Percentiles rank a stretch among this genome's conserved stretches.
Conservation (phyloP, 768 basidiomycete genomes). For the Lactarius akahatsu region DNA sequence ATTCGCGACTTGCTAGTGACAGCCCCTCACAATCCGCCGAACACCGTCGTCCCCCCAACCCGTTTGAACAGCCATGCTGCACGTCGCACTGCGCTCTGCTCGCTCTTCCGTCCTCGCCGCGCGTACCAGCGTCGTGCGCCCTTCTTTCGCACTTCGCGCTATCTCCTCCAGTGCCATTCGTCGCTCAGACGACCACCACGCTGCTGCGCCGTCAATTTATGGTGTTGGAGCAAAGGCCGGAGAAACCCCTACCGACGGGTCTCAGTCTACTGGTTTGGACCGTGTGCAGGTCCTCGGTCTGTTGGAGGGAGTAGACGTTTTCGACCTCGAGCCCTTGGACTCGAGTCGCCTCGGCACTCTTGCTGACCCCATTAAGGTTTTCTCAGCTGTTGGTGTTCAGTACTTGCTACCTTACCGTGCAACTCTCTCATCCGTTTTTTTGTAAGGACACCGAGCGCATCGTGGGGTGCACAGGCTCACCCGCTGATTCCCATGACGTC, state of each 20-base stretch:
- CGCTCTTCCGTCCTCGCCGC: constrained; percentile 28
- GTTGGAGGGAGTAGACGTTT: constrained; percentile 83
- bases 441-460: constrained; percentile 80
- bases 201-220: constrained; percentile 60
- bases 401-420: constrained; percentile 2
- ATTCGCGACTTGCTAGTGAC: not conserved
- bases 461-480: constrained; percentile 92
- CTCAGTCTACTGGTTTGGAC: constrained; percentile 95
- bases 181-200: constrained; percentile 48
- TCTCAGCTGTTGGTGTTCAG: constrained; percentile 68
- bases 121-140: constrained; percentile 15
- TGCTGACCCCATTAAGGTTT: constrained; percentile 82
- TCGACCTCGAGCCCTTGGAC: constrained; percentile 85
- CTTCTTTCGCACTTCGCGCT: constrained; percentile 44
- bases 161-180: constrained; percentile 59
- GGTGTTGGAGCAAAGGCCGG: constrained; percentile 73
- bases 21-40: constrained; percentile 17
- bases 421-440: constrained; percentile 10
- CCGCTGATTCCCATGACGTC: constrained; percentile 93
- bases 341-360: constrained; percentile 85
- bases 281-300: constrained; percentile 91
- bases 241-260: constrained; percentile 76
- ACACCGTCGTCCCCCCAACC: constrained; percentile 3
- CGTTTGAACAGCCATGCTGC: constrained; percentile 34
- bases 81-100: constrained; percentile 34